These are phyloP conservation scores for Epithele typhae DNA, from an alignment of 768 basidiomycete species.

Conservation along the genomic window DNA sequence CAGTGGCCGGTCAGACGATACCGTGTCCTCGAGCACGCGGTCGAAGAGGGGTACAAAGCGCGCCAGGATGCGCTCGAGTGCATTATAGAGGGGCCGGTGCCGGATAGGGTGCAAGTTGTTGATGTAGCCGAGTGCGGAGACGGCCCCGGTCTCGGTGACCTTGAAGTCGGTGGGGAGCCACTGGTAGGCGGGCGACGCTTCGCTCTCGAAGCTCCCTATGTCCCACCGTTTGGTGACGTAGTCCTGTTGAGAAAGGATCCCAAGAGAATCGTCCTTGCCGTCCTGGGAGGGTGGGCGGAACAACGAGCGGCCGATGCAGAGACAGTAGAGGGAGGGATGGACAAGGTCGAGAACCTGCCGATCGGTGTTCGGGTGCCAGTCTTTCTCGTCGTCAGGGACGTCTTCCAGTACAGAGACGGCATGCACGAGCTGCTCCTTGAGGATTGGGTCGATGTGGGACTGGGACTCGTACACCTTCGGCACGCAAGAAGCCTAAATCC, in stretches of 20 bases:
- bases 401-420: too few relatives aligned
- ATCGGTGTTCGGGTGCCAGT: too few relatives aligned
- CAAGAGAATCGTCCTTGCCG: background rate
- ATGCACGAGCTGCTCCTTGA: too few relatives aligned
- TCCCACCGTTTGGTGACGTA: background rate
- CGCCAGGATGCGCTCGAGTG: constrained; percentile 9
- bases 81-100: too few relatives aligned
- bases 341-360: too few relatives aligned
- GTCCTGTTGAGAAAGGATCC: background rate
- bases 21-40: constrained; percentile 17
- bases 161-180: constrained; percentile 28
- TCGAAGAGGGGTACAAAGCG: constrained; percentile 24
- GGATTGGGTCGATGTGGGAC: too few relatives aligned
- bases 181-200: constrained; percentile 16
- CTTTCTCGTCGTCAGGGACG: too few relatives aligned
- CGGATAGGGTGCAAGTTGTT: constrained; percentile 24
- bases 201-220: background rate
- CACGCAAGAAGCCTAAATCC: too few relatives aligned
- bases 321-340: too few relatives aligned
- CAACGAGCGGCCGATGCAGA: background rate
- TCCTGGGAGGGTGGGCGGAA: background rate
- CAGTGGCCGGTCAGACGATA: background rate
- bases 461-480: too few relatives aligned
- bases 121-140: constrained; percentile 19
- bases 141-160: constrained; percentile 18